Evolutionary conservation across 2,329 filamentous ascomycete species (phyloP), one percentile per base, ranked within the genome.

Genomic region (Pyrenochaeta sp.): DNA sequence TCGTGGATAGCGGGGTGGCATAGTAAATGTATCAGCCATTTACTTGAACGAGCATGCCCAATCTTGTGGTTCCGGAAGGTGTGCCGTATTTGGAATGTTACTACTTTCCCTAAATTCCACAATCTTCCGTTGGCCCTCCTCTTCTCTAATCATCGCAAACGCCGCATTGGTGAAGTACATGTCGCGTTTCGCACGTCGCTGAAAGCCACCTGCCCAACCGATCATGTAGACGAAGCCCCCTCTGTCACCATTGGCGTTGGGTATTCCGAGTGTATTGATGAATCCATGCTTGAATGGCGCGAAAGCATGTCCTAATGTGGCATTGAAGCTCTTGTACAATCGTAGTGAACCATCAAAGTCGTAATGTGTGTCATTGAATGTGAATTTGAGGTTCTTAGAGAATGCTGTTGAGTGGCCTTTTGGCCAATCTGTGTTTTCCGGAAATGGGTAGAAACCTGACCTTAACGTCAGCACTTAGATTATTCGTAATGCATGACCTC

Each of bases 191-290:
- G 55, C 51, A 4, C 59, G 31, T 7, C 47, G 55, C 23, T 69
- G 66, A 23, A 55, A 61, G 1, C 71, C 69, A 17, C 71, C 69
- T 3, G 70, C 68, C 71, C 71, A 73, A 1, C 69, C 69, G 27
- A 70, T 64, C 58, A 66, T 58, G 47, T 72, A 73, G 18, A 72
- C 69, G 23, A 71, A 66, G 14, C 71, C 71, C 7, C 71, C 71
- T 42, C 63, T 71, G 45, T 71, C 69, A 39, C 68, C 67, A 43
- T 66, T 71, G 0, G 51, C 44, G 47, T 71, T 68, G 14, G 71
- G 71, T 2, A 73, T 54, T 9, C 66, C 68, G 3, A 72, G 54
- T 1, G 63, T 64, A 17, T 61, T 67, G 44, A 60, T 65, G 23
- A 70, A 67, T 15, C 69, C 71, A 33, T 73, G 69, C 42, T 66